Evolutionary conservation across 2,329 filamentous ascomycete species (phyloP), one percentile per base, ranked within the genome.

Genomic region (Fusarium tupiense): DNA sequence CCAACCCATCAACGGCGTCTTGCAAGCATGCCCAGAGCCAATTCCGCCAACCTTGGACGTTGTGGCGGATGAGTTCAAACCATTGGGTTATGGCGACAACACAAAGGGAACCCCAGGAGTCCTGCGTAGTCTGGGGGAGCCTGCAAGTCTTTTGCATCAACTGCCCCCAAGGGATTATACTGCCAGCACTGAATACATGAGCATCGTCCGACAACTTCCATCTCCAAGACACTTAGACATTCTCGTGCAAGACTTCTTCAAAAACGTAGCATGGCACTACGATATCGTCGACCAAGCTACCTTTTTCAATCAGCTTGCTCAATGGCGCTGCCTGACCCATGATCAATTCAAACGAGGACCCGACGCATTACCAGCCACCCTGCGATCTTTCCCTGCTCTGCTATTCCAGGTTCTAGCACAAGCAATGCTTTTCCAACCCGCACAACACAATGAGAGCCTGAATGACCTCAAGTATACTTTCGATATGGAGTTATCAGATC

Each of bases 141-240:
- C 43, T 9, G n/a, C 43, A 24, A 19, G 17, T 13, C 43, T 44
- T 19, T 24, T 24, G 43, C 11, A 19, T 11, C n/a, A 44, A 19
- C 2, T 13, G 1, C 11, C n/a, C 11, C 1, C 5, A 3, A 19
- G 17, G 11, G 10, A 44, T 2, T 44, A n/a, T 19, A 17, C n/a
- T 24, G 43, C 2, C 5, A 24, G 1, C 5, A 8, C n/a, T 19
- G 43, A 26, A 13, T 44, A 44, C 43, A 13, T 26, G n/a, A 44
- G n/a, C 16, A 19, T 24, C 5, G 24, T 26, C 24, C 43, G 43
- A 19, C n/a, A 44, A 19, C 43, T 44, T 13, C 43, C 43, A 16
- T 44, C 43, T 44, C 6, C 16, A 19, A 44, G n/a, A 26, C 43
- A 44, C 17, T 19, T 44, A 12, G n/a, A 44, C 0, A 26, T 19